Evolutionary conservation across 768 basidiomycete species (phyloP).

Genomic region (Panaeolus papilionaceus): DNA sequence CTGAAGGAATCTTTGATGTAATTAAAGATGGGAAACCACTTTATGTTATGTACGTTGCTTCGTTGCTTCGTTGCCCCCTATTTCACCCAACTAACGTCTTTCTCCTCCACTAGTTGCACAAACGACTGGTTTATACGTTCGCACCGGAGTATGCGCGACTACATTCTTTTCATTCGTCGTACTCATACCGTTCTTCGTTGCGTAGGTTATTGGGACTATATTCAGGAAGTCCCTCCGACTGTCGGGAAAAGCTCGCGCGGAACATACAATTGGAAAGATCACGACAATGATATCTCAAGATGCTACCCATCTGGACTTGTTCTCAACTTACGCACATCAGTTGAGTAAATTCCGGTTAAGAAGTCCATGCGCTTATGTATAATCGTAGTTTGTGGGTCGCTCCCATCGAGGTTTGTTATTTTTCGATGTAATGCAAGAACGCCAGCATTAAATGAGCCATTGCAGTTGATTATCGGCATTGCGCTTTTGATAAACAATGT

Average conservation of each 20-base stretch:
- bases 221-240: slow-evolving; percentile 74
- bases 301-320: slow-evolving; percentile 57
- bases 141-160: slow-evolving; percentile 49
- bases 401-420: slow-evolving; percentile 56
- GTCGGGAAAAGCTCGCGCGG: slow-evolving; percentile 61
- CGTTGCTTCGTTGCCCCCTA: neutral
- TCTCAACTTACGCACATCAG: slow-evolving; percentile 50
- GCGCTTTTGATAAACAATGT: slow-evolving; percentile 68
- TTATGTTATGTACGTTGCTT: slow-evolving; percentile 34
- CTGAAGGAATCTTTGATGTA: neutral
- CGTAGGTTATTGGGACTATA: slow-evolving; percentile 51
- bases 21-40: slow-evolving; percentile 51
- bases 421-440: neutral
- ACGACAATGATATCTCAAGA: slow-evolving; percentile 77
- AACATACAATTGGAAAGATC: slow-evolving; percentile 69
- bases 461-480: slow-evolving; percentile 59
- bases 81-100: neutral
- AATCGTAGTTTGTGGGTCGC: slow-evolving; percentile 59
- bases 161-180: neutral
- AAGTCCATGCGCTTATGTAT: slow-evolving; percentile 13
- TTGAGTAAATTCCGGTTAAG: slow-evolving; percentile 28
- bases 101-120: slow-evolving; percentile 43
- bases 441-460: neutral
- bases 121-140: slow-evolving; percentile 53
- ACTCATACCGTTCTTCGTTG: neutral